Conservation (phyloP, 2,329 filamentous ascomycete genomes). For the Plenodomus tracheiphilus region DNA sequence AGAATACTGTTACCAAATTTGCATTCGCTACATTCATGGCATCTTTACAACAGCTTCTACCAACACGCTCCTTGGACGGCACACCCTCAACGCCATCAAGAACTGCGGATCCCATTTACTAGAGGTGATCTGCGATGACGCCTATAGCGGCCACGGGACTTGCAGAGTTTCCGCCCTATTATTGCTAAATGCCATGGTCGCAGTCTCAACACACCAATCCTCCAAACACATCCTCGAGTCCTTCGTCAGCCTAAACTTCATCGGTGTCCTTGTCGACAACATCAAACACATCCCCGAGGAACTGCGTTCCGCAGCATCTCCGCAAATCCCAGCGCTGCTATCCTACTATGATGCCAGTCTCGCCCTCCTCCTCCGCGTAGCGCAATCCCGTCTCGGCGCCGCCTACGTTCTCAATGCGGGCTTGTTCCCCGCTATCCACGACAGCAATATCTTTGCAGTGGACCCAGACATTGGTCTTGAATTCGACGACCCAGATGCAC, state of each 20-base stretch:
- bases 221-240: conserved; percentile 76
- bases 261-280: conserved; percentile 86
- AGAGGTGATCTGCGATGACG: conserved; percentile 89
- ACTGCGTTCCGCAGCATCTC: conserved; percentile 44
- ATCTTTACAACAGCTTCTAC: conserved; percentile 56
- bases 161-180: conserved; percentile 86
- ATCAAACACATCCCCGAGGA: conserved; percentile 77
- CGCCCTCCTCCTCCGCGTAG: conserved; percentile 79
- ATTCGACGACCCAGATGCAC: conserved; percentile 67
- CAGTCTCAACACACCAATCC: conserved; percentile 71
- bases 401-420: conserved; percentile 86
- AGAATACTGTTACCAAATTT: conserved; percentile 87
- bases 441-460: conserved; percentile 81
- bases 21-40: conserved; percentile 79
- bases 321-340: conserved; percentile 59
- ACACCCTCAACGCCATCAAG: conserved; percentile 71
- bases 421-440: conserved; percentile 77
- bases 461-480: conserved; percentile 91
- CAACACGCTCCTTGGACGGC: conserved; percentile 42
- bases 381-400: conserved; percentile 82
- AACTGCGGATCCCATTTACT: conserved; percentile 80
- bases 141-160: conserved; percentile 77
- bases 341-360: conserved; percentile 74
- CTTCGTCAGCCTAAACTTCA: conserved; percentile 84
- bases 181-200: conserved; percentile 77